phyloP scores from a whole-genome alignment of 345 rosid species.

The Euphorbia peplus region DNA sequence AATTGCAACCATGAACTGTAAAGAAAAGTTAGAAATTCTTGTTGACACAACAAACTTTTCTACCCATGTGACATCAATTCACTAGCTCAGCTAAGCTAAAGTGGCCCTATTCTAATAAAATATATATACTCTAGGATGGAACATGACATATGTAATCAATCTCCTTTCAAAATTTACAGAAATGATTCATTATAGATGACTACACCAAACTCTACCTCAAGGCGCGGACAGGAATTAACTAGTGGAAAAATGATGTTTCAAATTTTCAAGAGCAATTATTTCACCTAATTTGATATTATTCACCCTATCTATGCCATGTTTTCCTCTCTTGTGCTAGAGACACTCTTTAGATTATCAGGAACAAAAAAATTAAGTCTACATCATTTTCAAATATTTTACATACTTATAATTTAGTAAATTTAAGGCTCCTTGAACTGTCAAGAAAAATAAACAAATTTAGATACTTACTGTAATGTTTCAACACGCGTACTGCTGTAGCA shows the following conservation, averaged over 20 bases:
- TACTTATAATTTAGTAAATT: not conserved
- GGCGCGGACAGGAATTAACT: not conserved
- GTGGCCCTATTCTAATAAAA: not conserved
- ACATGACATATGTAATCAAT: not conserved
- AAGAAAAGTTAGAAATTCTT: not conserved
- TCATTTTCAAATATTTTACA: not conserved
- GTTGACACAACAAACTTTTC: not conserved
- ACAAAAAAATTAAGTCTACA: not conserved
- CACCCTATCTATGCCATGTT: not conserved
- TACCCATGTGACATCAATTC: not conserved
- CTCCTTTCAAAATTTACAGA: not conserved
- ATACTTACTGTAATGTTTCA: constrained; percentile 72
- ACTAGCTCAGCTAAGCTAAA: not conserved
- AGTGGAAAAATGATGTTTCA: not conserved
- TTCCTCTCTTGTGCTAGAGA: not conserved
- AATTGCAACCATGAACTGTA: not conserved
- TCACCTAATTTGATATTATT: not conserved
- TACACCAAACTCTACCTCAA: not conserved
- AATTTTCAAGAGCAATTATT: not conserved
- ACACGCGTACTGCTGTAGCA: constrained; percentile 80
- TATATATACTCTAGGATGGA: not conserved
- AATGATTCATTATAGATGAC: not conserved
- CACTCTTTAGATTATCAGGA: not conserved
- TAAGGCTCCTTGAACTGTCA: not conserved
- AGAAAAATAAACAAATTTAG: not conserved